Conservation (phyloP, 2,329 filamentous ascomycete species). For the Aspergillus niger region DNA sequence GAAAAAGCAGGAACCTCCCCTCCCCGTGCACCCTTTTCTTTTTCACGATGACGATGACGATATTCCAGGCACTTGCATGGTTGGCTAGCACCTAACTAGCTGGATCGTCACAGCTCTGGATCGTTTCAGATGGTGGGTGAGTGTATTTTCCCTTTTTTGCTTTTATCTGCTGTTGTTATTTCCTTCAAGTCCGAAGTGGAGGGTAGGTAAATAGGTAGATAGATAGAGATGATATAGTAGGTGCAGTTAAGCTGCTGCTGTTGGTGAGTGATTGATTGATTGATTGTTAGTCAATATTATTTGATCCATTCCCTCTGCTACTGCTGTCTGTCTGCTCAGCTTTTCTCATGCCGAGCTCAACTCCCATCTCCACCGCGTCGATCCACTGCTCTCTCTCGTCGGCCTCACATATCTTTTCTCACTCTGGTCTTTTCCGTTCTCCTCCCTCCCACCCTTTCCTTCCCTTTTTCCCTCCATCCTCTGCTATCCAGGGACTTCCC, state of each 20-base stretch:
- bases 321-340: background rate
- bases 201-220: background rate
- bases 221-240: background rate
- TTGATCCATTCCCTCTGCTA: too few species aligned
- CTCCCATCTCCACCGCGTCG: slow-evolving; percentile 21
- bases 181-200: background rate
- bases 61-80: background rate
- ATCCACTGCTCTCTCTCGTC: slow-evolving; percentile 22
- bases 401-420: slow-evolving; percentile 8
- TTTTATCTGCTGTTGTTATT: too few species aligned
- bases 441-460: slow-evolving; percentile 10
- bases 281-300: background rate
- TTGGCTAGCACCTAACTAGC: background rate
- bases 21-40: background rate
- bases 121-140: slow-evolving; percentile 4
- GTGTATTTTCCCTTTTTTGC: background rate
- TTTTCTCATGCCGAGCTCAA: slow-evolving; percentile 10
- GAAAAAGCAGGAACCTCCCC: slow-evolving; percentile 1
- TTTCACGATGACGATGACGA: background rate
- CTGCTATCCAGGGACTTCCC: background rate
- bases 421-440: slow-evolving; percentile 1
- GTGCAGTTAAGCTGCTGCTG: background rate
- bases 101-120: background rate
- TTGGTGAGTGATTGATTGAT: background rate
- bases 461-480: slow-evolving; percentile 17